Conservation (phyloP, 2,329 filamentous ascomycete species). For the Fusarium sp. region DNA sequence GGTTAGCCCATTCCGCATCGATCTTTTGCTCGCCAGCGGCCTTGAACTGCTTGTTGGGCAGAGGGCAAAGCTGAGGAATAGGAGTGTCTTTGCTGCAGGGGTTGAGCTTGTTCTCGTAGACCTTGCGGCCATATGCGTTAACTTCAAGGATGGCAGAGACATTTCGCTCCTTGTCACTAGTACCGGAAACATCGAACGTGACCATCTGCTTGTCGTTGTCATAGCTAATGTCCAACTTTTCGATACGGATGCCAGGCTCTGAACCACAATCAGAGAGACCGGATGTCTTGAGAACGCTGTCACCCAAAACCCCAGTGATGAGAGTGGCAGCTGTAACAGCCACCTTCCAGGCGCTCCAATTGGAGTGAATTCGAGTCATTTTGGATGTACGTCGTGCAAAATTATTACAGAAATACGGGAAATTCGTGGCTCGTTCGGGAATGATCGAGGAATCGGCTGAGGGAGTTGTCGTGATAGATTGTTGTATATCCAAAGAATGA, state of each 20-base stretch:
- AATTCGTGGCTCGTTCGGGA: slow-evolving; percentile 44
- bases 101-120: slow-evolving; percentile 86
- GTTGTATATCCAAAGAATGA: slow-evolving; percentile 32
- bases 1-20: slow-evolving; percentile 76
- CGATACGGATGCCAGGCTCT: slow-evolving; percentile 73
- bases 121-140: slow-evolving; percentile 84
- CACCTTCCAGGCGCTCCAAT: slow-evolving; percentile 53
- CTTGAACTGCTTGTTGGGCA: slow-evolving; percentile 81
- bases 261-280: slow-evolving; percentile 81
- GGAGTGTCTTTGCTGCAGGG: slow-evolving; percentile 80
- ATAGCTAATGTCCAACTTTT: slow-evolving; percentile 83
- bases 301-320: slow-evolving; percentile 68
- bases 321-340: slow-evolving; percentile 56
- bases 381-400: slow-evolving; percentile 40
- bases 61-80: slow-evolving; percentile 85
- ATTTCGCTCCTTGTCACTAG: slow-evolving; percentile 80
- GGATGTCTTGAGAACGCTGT: slow-evolving; percentile 82
- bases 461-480: slow-evolving; percentile 40
- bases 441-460: slow-evolving; percentile 37
- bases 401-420: slow-evolving; percentile 41
- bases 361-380: slow-evolving; percentile 54
- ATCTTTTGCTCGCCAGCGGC: slow-evolving; percentile 81
- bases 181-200: slow-evolving; percentile 86
- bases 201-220: slow-evolving; percentile 81
- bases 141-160: slow-evolving; percentile 84